These are phyloP conservation scores for Nyssa sinensis DNA, from an alignment of 148 eudicot genomes.

Conservation along the genomic window DNA sequence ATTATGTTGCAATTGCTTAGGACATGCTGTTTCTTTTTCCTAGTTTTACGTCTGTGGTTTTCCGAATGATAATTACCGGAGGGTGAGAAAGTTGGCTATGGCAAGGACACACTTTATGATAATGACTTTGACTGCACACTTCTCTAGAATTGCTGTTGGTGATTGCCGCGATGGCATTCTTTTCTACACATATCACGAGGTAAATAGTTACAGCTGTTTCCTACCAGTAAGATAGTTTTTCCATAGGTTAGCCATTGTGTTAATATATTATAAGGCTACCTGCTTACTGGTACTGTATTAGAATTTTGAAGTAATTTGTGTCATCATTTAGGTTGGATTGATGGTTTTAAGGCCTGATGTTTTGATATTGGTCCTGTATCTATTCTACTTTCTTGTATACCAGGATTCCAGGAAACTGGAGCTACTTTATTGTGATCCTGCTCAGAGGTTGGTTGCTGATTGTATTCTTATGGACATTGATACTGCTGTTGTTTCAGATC, in stretches of 20 bases:
- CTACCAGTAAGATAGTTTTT: neutral
- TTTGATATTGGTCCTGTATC: neutral
- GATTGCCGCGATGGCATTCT: conserved; percentile 97
- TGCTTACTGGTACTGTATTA: neutral
- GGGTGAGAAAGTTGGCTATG: conserved; percentile 65
- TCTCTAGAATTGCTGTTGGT: conserved; percentile 90
- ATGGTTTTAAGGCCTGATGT: neutral
- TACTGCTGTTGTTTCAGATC: conserved; percentile 91
- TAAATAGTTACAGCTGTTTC: conserved; percentile 28
- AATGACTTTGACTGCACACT: conserved; percentile 71
- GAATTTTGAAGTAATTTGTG: neutral
- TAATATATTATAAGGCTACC: neutral
- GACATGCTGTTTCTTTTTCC: conserved; percentile 13
- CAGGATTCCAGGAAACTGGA: conserved; percentile 85
- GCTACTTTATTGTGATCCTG: conserved; percentile 83
- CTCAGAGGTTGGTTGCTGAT: conserved; percentile 89
- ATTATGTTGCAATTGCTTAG: conserved; percentile 8
- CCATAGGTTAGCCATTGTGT: conserved; percentile 13
- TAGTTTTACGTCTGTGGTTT: conserved; percentile 93
- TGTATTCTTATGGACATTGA: conserved; percentile 73
- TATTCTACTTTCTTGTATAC: conserved; percentile 8
- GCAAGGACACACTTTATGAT: conserved; percentile 80
- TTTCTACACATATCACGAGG: conserved; percentile 82
- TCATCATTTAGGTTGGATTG: neutral
- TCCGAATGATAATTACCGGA: conserved; percentile 65